Percentiles rank a stretch among this genome's conserved stretches.
Conservation (phyloP, 2,329 filamentous ascomycete genomes). For the Fusarium sp. region DNA sequence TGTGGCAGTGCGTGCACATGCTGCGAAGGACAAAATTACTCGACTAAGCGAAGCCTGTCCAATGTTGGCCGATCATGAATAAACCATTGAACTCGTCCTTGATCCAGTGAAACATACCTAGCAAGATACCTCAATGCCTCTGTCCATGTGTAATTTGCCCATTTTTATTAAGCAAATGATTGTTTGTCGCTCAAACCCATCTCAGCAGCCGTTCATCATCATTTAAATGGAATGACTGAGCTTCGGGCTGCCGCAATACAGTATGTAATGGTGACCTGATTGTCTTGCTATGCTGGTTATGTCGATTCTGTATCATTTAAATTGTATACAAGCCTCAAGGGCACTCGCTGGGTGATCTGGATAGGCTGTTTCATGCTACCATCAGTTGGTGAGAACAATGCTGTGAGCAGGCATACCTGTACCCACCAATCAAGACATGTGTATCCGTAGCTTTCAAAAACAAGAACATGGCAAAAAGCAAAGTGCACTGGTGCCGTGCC, state of each 20-base stretch:
- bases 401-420: slow-evolving; percentile 10
- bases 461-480: slow-evolving; percentile 33
- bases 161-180: not conserved
- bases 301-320: not conserved
- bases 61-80: not conserved
- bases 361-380: slow-evolving; percentile 4
- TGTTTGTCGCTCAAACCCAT: not conserved
- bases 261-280: not conserved
- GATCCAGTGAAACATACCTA: not conserved
- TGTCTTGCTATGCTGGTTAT: not conserved
- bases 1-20: not conserved
- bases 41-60: not conserved
- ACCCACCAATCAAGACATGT: slow-evolving; percentile 39
- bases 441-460: slow-evolving; percentile 28
- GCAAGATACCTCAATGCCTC: not conserved
- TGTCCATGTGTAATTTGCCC: not conserved
- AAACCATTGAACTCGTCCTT: not conserved
- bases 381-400: slow-evolving; percentile 28
- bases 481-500: slow-evolving; percentile 7
- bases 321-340: not conserved
- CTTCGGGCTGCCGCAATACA: not conserved
- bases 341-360: not conserved
- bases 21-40: not conserved
- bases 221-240: not conserved
- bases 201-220: not conserved